Conservation (phyloP, 306 rosid genomes). For the Lotus japonicus region DNA sequence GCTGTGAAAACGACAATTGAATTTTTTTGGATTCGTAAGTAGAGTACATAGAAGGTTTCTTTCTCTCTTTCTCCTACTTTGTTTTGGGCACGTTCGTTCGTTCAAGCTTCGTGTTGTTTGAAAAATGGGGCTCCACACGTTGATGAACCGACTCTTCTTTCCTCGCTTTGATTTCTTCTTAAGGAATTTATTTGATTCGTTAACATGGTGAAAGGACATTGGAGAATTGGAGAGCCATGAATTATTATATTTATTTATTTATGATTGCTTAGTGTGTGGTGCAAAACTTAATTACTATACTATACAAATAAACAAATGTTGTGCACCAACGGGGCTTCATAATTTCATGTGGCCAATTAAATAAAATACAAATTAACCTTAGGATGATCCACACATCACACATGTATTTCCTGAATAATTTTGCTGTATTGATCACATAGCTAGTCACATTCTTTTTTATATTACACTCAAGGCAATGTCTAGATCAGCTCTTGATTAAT, state of each 20-base stretch:
- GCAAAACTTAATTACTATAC: too few species aligned
- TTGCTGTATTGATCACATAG: too few species aligned
- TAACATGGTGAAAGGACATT: neutral
- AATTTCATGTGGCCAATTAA: neutral
- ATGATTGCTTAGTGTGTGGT: too few species aligned
- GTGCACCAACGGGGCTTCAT: neutral
- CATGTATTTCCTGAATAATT: too few species aligned
- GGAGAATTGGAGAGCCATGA: too few species aligned
- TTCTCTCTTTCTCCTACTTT: neutral
- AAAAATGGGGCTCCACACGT: neutral
- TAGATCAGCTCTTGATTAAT: too few species aligned
- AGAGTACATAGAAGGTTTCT: neutral
- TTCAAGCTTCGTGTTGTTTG: neutral
- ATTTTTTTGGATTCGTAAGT: conserved; percentile 18
- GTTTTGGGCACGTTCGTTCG: conserved; percentile 7
- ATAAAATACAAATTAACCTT: too few species aligned
- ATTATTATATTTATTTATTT: too few species aligned
- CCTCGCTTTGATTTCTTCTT: neutral
- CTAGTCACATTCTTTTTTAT: too few species aligned
- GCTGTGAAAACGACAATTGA: conserved; percentile 10
- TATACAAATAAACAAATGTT: too few species aligned
- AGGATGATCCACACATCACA: too few species aligned
- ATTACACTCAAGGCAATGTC: too few species aligned
- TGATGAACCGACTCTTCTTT: neutral
- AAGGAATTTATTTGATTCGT: neutral